These are phyloP conservation scores for Trichoderma hamatum DNA, from an alignment of 2,329 filamentous ascomycete genomes.

Conservation along the genomic window DNA sequence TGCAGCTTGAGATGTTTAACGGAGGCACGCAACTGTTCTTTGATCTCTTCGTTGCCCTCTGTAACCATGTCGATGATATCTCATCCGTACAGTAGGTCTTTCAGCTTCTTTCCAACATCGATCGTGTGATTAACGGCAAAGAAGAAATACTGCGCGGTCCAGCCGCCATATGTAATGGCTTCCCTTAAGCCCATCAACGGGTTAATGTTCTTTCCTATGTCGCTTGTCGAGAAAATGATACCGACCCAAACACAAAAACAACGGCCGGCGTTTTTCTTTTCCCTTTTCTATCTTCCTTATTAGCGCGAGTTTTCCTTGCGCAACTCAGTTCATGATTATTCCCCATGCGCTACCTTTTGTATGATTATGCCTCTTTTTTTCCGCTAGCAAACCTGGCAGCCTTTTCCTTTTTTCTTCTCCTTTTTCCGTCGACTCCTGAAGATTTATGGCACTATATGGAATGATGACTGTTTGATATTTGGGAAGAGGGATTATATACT, in stretches of 20 bases:
- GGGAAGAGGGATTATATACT: neutral
- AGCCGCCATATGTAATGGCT: slow-evolving; percentile 46
- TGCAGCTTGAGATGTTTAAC: slow-evolving; percentile 92
- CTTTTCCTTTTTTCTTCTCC: neutral
- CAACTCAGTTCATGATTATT: neutral
- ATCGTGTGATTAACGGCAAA: neutral
- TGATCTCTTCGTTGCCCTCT: slow-evolving; percentile 89
- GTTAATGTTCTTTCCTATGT: slow-evolving; percentile 23
- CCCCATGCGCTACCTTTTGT: slow-evolving; percentile 36
- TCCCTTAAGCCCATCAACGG: slow-evolving; percentile 16
- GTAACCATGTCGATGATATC: slow-evolving; percentile 82
- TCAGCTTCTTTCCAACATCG: neutral
- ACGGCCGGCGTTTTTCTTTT: slow-evolving; percentile 17
- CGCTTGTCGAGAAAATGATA: slow-evolving; percentile 25
- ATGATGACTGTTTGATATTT: slow-evolving; percentile 10
- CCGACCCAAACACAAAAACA: slow-evolving; percentile 1
- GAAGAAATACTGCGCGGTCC: slow-evolving; percentile 50
- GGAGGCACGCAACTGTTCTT: slow-evolving; percentile 86
- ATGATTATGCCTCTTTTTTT: slow-evolving; percentile 39
- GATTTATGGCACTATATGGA: neutral
- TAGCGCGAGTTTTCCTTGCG: neutral
- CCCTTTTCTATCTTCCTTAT: neutral
- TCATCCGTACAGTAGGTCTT: slow-evolving; percentile 57
- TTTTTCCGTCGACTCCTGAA: neutral
- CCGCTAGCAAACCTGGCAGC: neutral